A percentile compares a stretch with the other conserved stretches of the same genome.
Conservation (phyloP, 1,284 basidiomycete genomes). For the Boletus sp. region DNA sequence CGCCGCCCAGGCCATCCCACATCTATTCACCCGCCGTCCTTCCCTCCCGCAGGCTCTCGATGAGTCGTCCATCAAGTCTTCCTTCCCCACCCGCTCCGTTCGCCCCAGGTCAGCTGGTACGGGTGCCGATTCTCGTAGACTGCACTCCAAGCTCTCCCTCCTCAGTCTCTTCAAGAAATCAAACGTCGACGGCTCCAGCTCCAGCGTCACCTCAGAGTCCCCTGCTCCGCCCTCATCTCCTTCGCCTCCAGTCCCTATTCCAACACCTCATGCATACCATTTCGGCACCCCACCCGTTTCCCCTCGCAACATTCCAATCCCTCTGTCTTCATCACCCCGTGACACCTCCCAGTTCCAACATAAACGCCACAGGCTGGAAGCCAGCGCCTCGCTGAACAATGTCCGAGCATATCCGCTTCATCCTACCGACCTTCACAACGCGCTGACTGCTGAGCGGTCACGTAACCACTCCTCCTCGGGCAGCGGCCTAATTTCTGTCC, state of each 20-base stretch:
- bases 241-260: conserved; percentile 23
- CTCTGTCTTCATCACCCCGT: conserved; percentile 27
- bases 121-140: conserved; percentile 41
- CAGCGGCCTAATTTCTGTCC: too few relatives aligned
- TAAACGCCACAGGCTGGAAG: conserved; percentile 28
- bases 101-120: conserved; percentile 49
- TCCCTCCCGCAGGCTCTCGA: conserved; percentile 39
- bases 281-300: conserved; percentile 25
- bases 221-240: conserved; percentile 22
- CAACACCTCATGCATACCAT: conserved; percentile 9
- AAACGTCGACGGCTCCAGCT: conserved; percentile 34
- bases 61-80: conserved; percentile 21
- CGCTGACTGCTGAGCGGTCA: conserved; percentile 31
- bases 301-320: conserved; percentile 24
- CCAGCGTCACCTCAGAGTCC: conserved; percentile 32
- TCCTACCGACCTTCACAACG: conserved; percentile 34
- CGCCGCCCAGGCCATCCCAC: conserved; percentile 5
- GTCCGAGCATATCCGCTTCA: conserved; percentile 29
- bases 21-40: conserved; percentile 30
- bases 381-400: conserved; percentile 25
- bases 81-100: conserved; percentile 25
- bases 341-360: conserved; percentile 23
- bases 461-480: conserved; percentile 26
- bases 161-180: conserved; percentile 46
- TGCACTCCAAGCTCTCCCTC: conserved; percentile 40